phyloP scores from a whole-genome alignment of 2,329 filamentous ascomycete genomes.

The Aspergillus sp. region DNA sequence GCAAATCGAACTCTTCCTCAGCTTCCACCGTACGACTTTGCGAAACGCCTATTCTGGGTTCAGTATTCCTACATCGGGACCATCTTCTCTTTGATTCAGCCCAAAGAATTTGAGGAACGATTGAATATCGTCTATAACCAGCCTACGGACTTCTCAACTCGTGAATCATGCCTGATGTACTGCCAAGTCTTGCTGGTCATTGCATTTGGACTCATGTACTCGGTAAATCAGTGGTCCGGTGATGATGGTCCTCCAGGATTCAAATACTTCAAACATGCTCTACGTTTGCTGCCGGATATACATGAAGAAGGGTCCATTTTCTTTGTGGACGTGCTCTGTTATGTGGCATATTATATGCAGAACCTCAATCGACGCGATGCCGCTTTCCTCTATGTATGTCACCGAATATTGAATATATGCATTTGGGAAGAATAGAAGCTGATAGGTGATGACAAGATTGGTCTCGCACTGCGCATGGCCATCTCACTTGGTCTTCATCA shows the following conservation, averaged over 20 bases:
- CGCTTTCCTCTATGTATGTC: constrained; percentile 44
- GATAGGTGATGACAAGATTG: constrained; percentile 28
- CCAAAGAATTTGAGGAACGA: constrained; percentile 40
- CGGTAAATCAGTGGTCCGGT: constrained; percentile 49
- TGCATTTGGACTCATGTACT: constrained; percentile 51
- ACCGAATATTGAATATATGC: constrained; percentile 1
- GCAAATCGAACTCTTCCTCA: constrained; percentile 25
- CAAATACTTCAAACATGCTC: constrained; percentile 46
- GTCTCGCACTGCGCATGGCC: constrained; percentile 49
- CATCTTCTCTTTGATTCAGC: constrained; percentile 48
- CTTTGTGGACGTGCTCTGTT: constrained; percentile 48
- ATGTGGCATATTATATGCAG: constrained; percentile 51
- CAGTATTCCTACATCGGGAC: constrained; percentile 52
- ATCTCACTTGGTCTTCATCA: constrained; percentile 44
- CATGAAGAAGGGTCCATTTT: constrained; percentile 49
- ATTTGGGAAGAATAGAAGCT: background rate
- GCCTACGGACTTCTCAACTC: constrained; percentile 36
- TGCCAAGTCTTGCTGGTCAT: constrained; percentile 47
- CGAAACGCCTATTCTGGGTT: constrained; percentile 43
- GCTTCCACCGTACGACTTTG: constrained; percentile 45
- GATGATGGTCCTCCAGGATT: constrained; percentile 49
- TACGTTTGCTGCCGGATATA: constrained; percentile 47
- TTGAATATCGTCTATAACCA: constrained; percentile 40
- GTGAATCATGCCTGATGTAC: constrained; percentile 43
- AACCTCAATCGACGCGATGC: constrained; percentile 49